Evolutionary conservation across 768 basidiomycete species (phyloP).

Genomic region (Boletus barrowsii): DNA sequence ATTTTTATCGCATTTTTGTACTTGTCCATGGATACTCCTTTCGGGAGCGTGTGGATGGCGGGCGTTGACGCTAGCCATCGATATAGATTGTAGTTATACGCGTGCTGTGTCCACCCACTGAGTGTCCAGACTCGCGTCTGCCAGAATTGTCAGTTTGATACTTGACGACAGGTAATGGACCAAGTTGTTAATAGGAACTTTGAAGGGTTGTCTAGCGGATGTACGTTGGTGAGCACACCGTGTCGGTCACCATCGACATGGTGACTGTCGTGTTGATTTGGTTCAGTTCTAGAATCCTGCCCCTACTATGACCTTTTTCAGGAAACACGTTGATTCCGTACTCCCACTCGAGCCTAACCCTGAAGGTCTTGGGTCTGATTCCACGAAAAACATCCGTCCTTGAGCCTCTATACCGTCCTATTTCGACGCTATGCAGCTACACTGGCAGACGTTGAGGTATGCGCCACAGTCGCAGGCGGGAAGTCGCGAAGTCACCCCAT

Average conservation of each 20-base stretch:
- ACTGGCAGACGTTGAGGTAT: neutral
- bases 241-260: neutral
- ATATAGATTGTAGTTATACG: neutral
- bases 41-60: neutral
- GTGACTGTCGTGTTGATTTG: neutral
- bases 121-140: no score
- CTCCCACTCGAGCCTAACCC: slow-evolving; percentile 1
- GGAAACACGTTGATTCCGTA: neutral
- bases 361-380: neutral
- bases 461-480: neutral
- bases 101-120: neutral
- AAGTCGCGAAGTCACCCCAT: neutral
- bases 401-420: neutral
- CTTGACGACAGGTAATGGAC: neutral
- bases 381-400: neutral
- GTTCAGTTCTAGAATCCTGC: neutral
- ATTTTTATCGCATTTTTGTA: neutral
- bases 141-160: neutral
- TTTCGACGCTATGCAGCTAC: neutral
- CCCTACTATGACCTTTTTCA: neutral
- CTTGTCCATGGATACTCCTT: no score
- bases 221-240: neutral
- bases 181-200: neutral
- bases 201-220: neutral
- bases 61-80: neutral